Evolutionary conservation across 139 green algal species (phyloP).

Genomic region (Asterochloris erici): DNA sequence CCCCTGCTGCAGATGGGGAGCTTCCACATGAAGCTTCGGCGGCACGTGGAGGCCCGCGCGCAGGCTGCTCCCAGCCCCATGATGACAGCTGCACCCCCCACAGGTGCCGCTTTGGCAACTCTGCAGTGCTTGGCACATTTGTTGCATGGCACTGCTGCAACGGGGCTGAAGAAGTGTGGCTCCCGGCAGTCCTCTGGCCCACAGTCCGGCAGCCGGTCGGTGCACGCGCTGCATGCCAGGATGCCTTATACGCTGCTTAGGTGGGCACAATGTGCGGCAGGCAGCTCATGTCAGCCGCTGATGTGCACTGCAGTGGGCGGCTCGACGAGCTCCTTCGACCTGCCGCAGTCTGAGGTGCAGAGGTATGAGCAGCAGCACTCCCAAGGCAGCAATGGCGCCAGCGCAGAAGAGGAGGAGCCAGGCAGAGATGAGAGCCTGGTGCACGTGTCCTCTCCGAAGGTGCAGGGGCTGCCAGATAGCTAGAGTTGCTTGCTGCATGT

Average conservation of each 20-base stretch:
- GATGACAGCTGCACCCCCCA: constrained; percentile 4
- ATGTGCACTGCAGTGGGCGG: background rate
- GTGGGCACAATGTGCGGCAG: background rate
- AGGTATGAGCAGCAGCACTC: constrained; percentile 47
- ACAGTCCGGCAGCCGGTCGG: constrained; percentile 1
- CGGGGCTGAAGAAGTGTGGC: background rate
- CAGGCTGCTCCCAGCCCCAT: constrained; percentile 10
- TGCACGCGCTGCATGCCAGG: background rate
- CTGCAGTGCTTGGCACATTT: background rate
- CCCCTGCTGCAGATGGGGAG: constrained; percentile 52
- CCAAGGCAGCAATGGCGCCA: background rate
- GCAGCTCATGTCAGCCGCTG: background rate
- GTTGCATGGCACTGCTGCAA: background rate
- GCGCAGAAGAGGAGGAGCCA: constrained; percentile 55
- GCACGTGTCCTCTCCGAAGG: constrained; percentile 67
- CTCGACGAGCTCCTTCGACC: background rate
- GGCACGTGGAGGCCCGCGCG: constrained; percentile 37
- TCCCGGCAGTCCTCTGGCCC: background rate
- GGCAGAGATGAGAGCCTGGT: constrained; percentile 45
- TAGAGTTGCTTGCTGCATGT: background rate
- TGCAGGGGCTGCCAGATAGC: constrained; percentile 16
- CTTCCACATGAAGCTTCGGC: constrained; percentile 70
- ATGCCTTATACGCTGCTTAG: background rate
- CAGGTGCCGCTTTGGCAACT: background rate
- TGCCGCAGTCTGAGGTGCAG: constrained; percentile 26